A percentile compares a stretch with the other conserved stretches of the same genome.
Evolutionary conservation across 805 yeast species (phyloP).

Genomic region (Cyberlindnera nakhonratchasimensis): DNA sequence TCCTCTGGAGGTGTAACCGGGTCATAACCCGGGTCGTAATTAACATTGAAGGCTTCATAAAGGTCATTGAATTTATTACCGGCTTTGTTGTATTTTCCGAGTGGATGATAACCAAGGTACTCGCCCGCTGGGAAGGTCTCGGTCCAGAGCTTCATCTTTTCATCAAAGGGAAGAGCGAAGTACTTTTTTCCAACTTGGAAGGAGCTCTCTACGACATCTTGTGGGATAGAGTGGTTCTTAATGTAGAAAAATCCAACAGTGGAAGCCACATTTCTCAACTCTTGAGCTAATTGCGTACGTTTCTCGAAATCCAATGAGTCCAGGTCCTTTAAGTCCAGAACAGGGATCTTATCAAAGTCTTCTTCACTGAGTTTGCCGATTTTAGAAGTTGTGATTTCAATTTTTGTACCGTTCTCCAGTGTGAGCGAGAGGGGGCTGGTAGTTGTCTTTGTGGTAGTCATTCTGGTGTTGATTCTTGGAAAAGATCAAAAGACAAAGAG

Average conservation of each 20-base stretch:
- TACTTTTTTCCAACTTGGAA: conserved; percentile 26
- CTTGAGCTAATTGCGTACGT: conserved; percentile 20
- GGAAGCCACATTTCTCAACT: conserved; percentile 23
- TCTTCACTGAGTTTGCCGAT: conserved; percentile 8
- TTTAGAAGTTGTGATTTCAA: conserved; percentile 9
- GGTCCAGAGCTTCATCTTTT: conserved; percentile 29
- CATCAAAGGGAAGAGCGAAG: conserved; percentile 26
- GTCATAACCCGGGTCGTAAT: conserved; percentile 27
- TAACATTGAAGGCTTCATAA: conserved; percentile 34
- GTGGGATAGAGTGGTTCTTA: conserved; percentile 30
- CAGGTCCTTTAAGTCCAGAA: conserved; percentile 9
- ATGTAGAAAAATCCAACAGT: conserved; percentile 33
- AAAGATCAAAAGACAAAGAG: too few relatives aligned
- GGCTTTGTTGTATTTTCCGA: conserved; percentile 22
- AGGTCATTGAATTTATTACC: conserved; percentile 27
- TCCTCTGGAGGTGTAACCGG: conserved; percentile 18
- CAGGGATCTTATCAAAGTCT: conserved; percentile 12
- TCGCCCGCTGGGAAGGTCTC: conserved; percentile 23
- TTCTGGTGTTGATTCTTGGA: background rate
- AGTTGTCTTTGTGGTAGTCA: conserved; percentile 5
- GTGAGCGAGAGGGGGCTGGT: conserved; percentile 4
- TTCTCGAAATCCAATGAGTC: conserved; percentile 9
- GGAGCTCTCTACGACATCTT: conserved; percentile 22
- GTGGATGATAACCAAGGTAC: conserved; percentile 26
- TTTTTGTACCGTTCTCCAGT: conserved; percentile 13